Evolutionary conservation across 164 flowering plant genomes (phyloP), one percentile per base, ranked within the genome.

Genomic region (Nymphaea thermarum): DNA sequence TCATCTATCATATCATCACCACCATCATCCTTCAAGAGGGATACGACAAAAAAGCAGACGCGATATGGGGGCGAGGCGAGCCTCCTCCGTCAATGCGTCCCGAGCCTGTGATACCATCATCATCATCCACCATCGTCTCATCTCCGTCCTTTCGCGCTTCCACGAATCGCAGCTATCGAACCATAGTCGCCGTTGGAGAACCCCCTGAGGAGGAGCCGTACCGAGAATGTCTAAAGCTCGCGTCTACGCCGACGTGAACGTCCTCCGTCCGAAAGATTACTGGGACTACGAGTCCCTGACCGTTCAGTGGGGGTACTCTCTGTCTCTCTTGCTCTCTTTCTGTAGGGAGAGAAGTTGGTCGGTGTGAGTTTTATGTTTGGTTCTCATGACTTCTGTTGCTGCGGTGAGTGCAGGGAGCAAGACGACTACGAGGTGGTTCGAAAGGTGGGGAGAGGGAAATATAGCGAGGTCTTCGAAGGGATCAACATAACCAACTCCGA

Each of bases 261-360:
- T 86, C 66, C 82, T 70, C 45, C 87, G 89, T 6, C 86, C 91
- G 43, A 81, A 80, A 60, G 88, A 87, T 3, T 84, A 87, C 75
- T 86, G 87, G 90, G 90, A 86, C 44, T 88, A 88, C 78, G 94
- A 88, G 71, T 78, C 91, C 65, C 88, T 86, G 71, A 75, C 84
- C 73, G 86, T 86, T 57, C 89, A 88, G 68, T 88, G 93, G 93
- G 89, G 93, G 93, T 85, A 84, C 43, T 59, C 41, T 42, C 62
- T 14, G 14, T 6, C 42, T 55, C 44, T 45, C 63, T 69, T 59
- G 25, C 60, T 65, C 4, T 65, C 11, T 42, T 45, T 43, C 44
- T 43, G 8, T 2, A 10, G 8, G 8, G 11, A 11, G 10, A 7
- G 12, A 7, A 10, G 1, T 12, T 63, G 12, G 10, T 63, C 0